phyloP scores from a whole-genome alignment of 768 basidiomycete genomes.

The Calocybe cyanea region DNA sequence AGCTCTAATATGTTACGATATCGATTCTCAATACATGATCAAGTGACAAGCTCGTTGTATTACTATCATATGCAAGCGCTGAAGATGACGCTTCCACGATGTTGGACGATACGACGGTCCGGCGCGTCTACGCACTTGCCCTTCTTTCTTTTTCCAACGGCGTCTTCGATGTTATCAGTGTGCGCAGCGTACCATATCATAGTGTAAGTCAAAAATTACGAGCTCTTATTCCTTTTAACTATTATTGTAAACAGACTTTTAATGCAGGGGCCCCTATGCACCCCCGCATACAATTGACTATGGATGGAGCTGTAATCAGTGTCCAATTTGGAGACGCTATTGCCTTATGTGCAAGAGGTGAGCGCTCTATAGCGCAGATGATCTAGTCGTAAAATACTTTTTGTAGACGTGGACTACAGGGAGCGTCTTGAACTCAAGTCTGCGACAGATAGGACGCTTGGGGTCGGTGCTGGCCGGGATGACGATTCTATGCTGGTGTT shows the following conservation, averaged over 20 bases:
- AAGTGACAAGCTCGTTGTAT: conserved; percentile 52
- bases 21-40: conserved; percentile 3
- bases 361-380: neutral
- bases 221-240: neutral
- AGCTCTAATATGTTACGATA: neutral
- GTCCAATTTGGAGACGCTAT: conserved; percentile 78
- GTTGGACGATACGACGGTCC: conserved; percentile 40
- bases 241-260: conserved; percentile 42
- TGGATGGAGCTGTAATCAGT: conserved; percentile 54
- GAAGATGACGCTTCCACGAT: conserved; percentile 40
- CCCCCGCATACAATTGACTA: conserved; percentile 59
- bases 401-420: conserved; percentile 61
- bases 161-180: conserved; percentile 40
- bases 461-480: conserved; percentile 54
- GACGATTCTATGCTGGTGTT: conserved; percentile 53
- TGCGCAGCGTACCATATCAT: conserved; percentile 70
- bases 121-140: conserved; percentile 63
- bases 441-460: conserved; percentile 62
- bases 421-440: conserved; percentile 74
- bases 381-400: neutral
- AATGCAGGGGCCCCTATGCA: conserved; percentile 68
- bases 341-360: conserved; percentile 67
- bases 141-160: conserved; percentile 41
- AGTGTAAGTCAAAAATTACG: conserved; percentile 44
- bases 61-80: conserved; percentile 64